These are phyloP conservation scores for Clavispora fructus DNA, from an alignment of 805 yeast genomes.

Conservation along the genomic window DNA sequence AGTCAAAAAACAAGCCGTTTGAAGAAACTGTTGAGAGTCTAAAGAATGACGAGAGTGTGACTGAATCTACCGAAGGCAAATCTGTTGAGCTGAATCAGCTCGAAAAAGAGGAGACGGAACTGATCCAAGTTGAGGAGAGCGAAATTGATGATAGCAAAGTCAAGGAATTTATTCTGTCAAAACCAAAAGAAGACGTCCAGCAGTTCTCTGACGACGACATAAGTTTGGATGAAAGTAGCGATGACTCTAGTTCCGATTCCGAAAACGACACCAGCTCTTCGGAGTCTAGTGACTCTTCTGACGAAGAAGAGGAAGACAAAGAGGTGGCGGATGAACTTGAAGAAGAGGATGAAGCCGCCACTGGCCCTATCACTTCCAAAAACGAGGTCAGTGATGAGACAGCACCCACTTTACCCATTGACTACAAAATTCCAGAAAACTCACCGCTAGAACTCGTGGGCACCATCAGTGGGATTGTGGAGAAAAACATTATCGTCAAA, in stretches of 20 bases:
- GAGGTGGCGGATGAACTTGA: constrained; percentile 21
- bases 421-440: constrained; percentile 49
- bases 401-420: constrained; percentile 65
- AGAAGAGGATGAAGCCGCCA: constrained; percentile 39
- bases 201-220: constrained; percentile 15
- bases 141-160: background rate
- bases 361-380: constrained; percentile 70
- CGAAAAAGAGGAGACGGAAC: background rate
- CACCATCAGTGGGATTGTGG: constrained; percentile 60
- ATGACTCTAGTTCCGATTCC: background rate
- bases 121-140: background rate
- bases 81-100: too few relatives aligned
- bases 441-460: constrained; percentile 76
- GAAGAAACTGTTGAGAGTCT: too few relatives aligned
- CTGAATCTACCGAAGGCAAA: too few relatives aligned
- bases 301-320: constrained; percentile 4
- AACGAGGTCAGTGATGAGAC: constrained; percentile 70
- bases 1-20: background rate
- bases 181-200: constrained; percentile 3
- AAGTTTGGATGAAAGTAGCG: constrained; percentile 2
- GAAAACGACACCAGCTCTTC: background rate
- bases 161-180: background rate
- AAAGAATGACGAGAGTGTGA: too few relatives aligned
- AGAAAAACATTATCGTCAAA: constrained; percentile 63
- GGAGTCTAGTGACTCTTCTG: constrained; percentile 2